Percentiles rank a stretch among this genome's conserved stretches.
phyloP scores from a whole-genome alignment of 169 alveolate genomes.

The Babesia ovis region DNA sequence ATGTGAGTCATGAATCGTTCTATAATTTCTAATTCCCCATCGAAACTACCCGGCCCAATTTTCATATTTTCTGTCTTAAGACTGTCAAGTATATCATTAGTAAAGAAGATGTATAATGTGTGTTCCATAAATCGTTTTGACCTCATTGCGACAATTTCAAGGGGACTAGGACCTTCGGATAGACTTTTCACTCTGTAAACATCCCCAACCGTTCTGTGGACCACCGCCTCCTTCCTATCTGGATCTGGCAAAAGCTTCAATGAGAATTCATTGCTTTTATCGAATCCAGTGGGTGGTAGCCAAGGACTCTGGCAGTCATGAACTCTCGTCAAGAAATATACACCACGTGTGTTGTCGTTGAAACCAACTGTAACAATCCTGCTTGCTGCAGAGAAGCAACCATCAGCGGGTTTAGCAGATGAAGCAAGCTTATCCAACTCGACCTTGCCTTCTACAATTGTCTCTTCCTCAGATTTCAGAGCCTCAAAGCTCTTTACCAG shows the following conservation, averaged over 20 bases:
- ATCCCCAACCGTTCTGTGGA: slow-evolving; percentile 6
- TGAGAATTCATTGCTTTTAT: not conserved
- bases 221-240: not conserved
- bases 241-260: not conserved
- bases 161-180: not conserved
- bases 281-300: slow-evolving; percentile 12
- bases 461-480: not conserved
- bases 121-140: slow-evolving; percentile 41
- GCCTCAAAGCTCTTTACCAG: not conserved
- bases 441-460: not conserved
- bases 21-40: not conserved
- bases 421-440: not conserved
- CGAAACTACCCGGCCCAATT: not conserved
- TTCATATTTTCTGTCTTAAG: not conserved
- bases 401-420: not conserved
- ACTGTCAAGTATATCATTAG: not conserved
- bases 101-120: slow-evolving; percentile 41
- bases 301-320: slow-evolving; percentile 56
- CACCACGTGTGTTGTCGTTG: slow-evolving; percentile 27
- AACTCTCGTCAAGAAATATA: slow-evolving; percentile 40
- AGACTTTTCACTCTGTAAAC: slow-evolving; percentile 11
- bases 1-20: slow-evolving; percentile 11
- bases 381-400: slow-evolving; percentile 22
- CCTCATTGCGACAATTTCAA: slow-evolving; percentile 3
- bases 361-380: slow-evolving; percentile 17